These are phyloP conservation scores for Xerocomellus dryophilus DNA, from an alignment of 768 basidiomycete species.

Conservation along the genomic window DNA sequence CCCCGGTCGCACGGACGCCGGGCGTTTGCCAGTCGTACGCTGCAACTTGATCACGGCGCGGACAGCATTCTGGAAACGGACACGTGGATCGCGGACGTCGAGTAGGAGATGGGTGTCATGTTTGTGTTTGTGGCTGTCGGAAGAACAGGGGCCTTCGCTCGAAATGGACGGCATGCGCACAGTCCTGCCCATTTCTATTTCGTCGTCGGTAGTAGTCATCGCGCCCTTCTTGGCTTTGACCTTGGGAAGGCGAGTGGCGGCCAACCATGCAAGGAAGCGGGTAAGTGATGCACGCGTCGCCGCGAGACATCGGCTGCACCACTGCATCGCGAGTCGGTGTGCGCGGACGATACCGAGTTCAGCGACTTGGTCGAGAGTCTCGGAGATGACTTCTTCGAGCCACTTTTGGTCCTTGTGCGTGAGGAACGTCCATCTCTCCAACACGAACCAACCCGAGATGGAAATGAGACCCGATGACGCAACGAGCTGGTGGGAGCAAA, in stretches of 20 bases:
- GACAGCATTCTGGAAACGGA: slow-evolving; percentile 41
- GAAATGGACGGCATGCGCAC: slow-evolving; percentile 1
- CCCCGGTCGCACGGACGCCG: slow-evolving; percentile 18
- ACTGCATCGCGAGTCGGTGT: slow-evolving; percentile 20
- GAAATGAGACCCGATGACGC: slow-evolving; percentile 41
- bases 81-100: slow-evolving; percentile 23
- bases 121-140: background rate
- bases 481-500: slow-evolving; percentile 19
- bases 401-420: slow-evolving; percentile 45
- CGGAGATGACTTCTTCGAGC: slow-evolving; percentile 40
- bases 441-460: slow-evolving; percentile 51
- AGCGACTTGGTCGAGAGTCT: slow-evolving; percentile 21
- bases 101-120: slow-evolving; percentile 15
- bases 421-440: slow-evolving; percentile 46
- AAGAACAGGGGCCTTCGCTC: slow-evolving; percentile 2
- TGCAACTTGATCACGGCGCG: slow-evolving; percentile 43
- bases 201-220: background rate
- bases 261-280: slow-evolving; percentile 14
- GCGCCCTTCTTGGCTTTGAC: background rate
- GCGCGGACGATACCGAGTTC: slow-evolving; percentile 24
- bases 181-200: background rate
- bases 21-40: slow-evolving; percentile 27
- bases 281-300: slow-evolving; percentile 5
- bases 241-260: background rate
- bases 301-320: slow-evolving; percentile 20